phyloP scores from a whole-genome alignment of 192 early-diverging fungal genomes.

The Backusella australiensis region DNA sequence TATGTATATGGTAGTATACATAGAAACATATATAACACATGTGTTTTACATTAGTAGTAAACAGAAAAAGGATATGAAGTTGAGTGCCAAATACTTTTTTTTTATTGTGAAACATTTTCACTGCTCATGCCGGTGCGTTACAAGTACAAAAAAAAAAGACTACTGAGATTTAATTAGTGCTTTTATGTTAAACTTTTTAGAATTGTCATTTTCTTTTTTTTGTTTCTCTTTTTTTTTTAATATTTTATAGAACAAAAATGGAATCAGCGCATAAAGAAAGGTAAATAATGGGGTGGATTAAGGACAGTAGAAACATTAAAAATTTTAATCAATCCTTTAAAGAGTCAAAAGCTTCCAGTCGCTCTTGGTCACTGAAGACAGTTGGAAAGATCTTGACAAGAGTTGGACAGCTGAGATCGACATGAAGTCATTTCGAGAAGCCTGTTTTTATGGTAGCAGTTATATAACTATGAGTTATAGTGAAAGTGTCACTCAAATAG shows the following conservation, averaged over 20 bases:
- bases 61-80: background rate
- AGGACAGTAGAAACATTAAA: background rate
- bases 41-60: background rate
- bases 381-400: conserved; percentile 5
- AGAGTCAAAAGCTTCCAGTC: conserved; percentile 29
- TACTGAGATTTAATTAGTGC: conserved; percentile 6
- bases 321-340: background rate
- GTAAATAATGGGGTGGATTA: background rate
- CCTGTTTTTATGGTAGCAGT: conserved; percentile 54
- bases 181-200: conserved; percentile 6
- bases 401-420: conserved; percentile 41
- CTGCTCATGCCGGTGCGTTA: background rate
- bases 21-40: background rate
- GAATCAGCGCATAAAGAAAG: conserved; percentile 36
- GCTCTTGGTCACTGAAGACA: background rate
- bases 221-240: background rate
- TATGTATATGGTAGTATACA: background rate
- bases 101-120: background rate
- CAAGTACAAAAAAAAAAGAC: background rate
- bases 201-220: background rate
- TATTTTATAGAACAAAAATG: conserved; percentile 13
- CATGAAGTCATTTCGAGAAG: conserved; percentile 47
- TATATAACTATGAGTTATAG: background rate
- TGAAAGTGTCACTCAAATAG: background rate
- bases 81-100: background rate